These are phyloP conservation scores for Amanita inopinata DNA, from an alignment of 768 basidiomycete species.

Conservation along the genomic window DNA sequence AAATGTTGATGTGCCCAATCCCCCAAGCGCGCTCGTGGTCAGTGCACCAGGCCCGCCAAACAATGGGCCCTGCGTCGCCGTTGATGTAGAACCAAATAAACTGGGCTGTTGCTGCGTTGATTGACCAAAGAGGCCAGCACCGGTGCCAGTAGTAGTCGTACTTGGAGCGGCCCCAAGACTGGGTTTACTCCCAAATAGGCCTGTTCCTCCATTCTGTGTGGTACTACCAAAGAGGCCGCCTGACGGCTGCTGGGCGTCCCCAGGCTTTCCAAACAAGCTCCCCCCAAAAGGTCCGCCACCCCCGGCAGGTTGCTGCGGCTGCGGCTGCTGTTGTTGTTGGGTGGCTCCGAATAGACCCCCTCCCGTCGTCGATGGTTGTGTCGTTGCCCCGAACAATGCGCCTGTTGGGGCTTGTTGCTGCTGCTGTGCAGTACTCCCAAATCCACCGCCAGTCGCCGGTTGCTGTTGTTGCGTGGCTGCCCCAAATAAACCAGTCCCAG, in stretches of 20 bases:
- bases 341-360: slow-evolving; percentile 17
- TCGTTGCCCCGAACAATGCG: slow-evolving; percentile 13
- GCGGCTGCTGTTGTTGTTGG: slow-evolving; percentile 10
- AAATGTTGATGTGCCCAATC: slow-evolving; percentile 22
- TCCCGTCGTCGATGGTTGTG: slow-evolving; percentile 11
- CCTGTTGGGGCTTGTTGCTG: slow-evolving; percentile 6
- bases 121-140: slow-evolving; percentile 19
- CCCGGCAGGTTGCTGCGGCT: slow-evolving; percentile 13
- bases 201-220: slow-evolving; percentile 13
- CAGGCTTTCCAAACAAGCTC: slow-evolving; percentile 21
- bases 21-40: slow-evolving; percentile 23
- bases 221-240: slow-evolving; percentile 16
- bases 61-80: slow-evolving; percentile 16
- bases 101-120: slow-evolving; percentile 20
- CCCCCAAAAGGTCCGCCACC: no score
- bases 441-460: slow-evolving; percentile 14
- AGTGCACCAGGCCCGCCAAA: slow-evolving; percentile 21
- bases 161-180: slow-evolving; percentile 17
- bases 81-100: slow-evolving; percentile 22
- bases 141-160: slow-evolving; percentile 12
- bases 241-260: slow-evolving; percentile 16
- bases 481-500: slow-evolving; percentile 19
- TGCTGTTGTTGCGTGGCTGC: slow-evolving; percentile 15
- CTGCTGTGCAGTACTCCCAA: slow-evolving; percentile 16
- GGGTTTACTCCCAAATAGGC: slow-evolving; percentile 10